Evolutionary conservation across 2,329 filamentous ascomycete genomes (phyloP), one percentile per base, ranked within the genome.

Genomic region (Fusarium agapanthi): DNA sequence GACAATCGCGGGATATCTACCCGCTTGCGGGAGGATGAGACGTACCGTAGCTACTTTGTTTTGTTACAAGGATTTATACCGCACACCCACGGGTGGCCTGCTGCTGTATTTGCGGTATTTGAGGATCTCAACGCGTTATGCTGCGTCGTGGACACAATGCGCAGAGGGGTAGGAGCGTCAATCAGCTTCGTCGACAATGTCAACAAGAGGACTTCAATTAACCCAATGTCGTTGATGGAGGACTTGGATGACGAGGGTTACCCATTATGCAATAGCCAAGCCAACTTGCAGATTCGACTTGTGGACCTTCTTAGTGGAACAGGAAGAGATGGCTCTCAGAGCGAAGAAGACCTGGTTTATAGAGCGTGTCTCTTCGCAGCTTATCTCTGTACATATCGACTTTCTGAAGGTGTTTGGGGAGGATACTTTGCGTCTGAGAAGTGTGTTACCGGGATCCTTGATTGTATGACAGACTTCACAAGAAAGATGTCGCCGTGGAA

Each of bases 361-460:
- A 67, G 62, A 34, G 45, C 62, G 1, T 61, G 45, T 4, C 64
- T 67, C 3, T 67, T 67, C 28, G 53, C 62, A 2, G 62, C 62
- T 20, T 67, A 67, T 7, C 53, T 67, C 4, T 67, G 64, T 18
- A 67, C 62, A 14, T 67, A 67, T n/a, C 59, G 64, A 28, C 40
- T 67, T 1, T 67, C 64, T 1, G 13, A 41, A 13, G 64, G 64
- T 14, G 1, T 67, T 0, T 67, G 64, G 62, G 64, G 34, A 45
- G 64, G 64, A 1, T 7, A 53, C 5, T 67, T 61, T 7, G 53
- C 22, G 0, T 62, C 64, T 0, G 64, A 67, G 11, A 61, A 28
- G 0, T 67, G 64, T 3, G 62, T 41, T 5, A 10, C 18, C 4
- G 20, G 38, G 11, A 53, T 67, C 6, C 26, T 67, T 1, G 16